phyloP scores from a whole-genome alignment of 768 basidiomycete genomes.

The Boletus fagicola region DNA sequence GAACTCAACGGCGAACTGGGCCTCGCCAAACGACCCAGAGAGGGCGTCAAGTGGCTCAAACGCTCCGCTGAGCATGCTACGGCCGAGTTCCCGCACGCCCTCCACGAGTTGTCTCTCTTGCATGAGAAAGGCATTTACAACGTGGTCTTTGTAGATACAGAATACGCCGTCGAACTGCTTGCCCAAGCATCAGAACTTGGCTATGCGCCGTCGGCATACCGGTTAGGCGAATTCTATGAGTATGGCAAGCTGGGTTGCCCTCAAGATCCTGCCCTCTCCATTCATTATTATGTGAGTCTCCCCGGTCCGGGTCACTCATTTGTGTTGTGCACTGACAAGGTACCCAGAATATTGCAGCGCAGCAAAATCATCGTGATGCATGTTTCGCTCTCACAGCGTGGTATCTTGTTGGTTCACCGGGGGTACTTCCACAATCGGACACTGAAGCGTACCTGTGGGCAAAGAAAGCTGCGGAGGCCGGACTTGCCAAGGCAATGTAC shows the following conservation, averaged over 20 bases:
- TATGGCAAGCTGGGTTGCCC: conserved; percentile 99
- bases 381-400: conserved; percentile 98
- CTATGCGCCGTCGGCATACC: conserved; percentile 94
- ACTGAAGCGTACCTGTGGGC: conserved; percentile 99
- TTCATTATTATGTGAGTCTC: conserved; percentile 94
- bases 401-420: conserved; percentile 98
- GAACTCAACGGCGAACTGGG: conserved; percentile 96
- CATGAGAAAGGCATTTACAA: conserved; percentile 99
- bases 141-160: conserved; percentile 93
- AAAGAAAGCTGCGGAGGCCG: conserved; percentile 89
- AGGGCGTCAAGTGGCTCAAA: conserved; percentile 99
- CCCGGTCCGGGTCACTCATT: neutral
- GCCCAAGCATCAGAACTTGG: conserved; percentile 96
- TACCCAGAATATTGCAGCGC: conserved; percentile 92
- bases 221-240: conserved; percentile 97
- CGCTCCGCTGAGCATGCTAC: conserved; percentile 93
- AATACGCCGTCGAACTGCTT: conserved; percentile 91
- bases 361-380: conserved; percentile 94
- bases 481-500: conserved; percentile 94
- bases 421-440: conserved; percentile 96
- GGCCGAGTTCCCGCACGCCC: conserved; percentile 92
- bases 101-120: conserved; percentile 90
- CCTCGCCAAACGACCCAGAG: conserved; percentile 81
- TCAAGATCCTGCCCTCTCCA: conserved; percentile 93
- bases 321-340: conserved; percentile 15